phyloP scores from a whole-genome alignment of 1,284 basidiomycete species.

The Austroboletus sp. region DNA sequence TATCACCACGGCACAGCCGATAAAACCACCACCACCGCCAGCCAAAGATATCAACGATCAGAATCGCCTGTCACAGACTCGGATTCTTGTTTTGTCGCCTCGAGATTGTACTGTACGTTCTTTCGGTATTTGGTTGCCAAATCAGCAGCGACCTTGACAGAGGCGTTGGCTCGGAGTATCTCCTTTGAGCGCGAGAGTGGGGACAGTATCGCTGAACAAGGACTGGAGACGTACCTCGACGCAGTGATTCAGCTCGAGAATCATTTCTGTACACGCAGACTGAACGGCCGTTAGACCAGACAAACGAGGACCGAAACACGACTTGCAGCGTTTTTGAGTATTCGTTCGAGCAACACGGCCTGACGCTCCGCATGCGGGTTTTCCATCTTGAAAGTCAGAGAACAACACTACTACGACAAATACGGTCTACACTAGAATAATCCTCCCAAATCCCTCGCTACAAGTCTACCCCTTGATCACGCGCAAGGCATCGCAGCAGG shows the following conservation, averaged over 20 bases:
- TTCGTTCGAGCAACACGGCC: slow-evolving; percentile 80
- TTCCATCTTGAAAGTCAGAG: slow-evolving; percentile 51
- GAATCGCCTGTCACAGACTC: slow-evolving; percentile 2
- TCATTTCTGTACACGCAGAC: slow-evolving; percentile 75
- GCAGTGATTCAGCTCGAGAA: slow-evolving; percentile 75
- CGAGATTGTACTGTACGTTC: slow-evolving; percentile 81
- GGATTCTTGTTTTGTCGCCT: slow-evolving; percentile 47
- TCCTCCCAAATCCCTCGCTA: slow-evolving; percentile 24
- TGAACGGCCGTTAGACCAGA: slow-evolving; percentile 26
- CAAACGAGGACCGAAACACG: not conserved
- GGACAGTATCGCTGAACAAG: slow-evolving; percentile 1
- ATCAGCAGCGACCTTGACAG: slow-evolving; percentile 70
- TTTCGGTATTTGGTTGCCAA: slow-evolving; percentile 74
- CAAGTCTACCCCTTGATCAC: not conserved
- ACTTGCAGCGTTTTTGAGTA: slow-evolving; percentile 82
- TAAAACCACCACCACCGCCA: not conserved
- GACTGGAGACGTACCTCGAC: slow-evolving; percentile 49
- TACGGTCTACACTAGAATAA: not conserved
- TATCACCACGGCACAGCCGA: not conserved
- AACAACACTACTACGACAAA: not conserved
- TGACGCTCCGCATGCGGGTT: slow-evolving; percentile 89
- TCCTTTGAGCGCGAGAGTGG: slow-evolving; percentile 45
- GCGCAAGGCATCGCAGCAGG: slow-evolving; percentile 21
- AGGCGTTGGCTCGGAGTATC: slow-evolving; percentile 62
- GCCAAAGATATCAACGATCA: not conserved